Base-by-base conservation (phyloP, 306 rosid species). In the Fragaria iinumae region DNA sequence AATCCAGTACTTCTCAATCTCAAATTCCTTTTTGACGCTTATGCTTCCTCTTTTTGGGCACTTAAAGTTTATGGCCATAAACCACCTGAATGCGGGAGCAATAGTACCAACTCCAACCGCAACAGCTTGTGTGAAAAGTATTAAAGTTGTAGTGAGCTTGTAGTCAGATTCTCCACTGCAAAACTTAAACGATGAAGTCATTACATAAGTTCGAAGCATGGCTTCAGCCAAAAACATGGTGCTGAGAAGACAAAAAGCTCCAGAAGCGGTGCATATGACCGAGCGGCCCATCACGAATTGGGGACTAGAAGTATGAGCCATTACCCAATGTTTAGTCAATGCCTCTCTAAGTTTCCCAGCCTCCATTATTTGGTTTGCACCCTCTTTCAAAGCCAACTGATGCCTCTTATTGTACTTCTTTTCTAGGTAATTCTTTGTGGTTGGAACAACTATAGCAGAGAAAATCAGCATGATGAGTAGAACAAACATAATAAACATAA, bases 211-310 rank as follows among this genome's bases (percentile, higher is more conserved):
- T 57, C 91, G 74, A 77, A 90, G 59, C 65, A 94, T 76, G 55
- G 91, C 94, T 84, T 90, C 90, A 8, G 82, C 84, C 69, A 94
- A 85, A 16, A 84, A 76, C 69, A 81, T 3, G 18, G 95, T 86
- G 69, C 89, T 79, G 1, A 94, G 65, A 74, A 94, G 89, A 82
- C 98, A 88, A 43, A 91, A 82, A 10, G 90, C 94, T 39, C 98
- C 98, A 62, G 97, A 85, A 7, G 98, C 97, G 38, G 91, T 89
- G 79, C 96, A 90, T 0, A 89, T 88, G 11, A 85, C 95, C 12
- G 98, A 94, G 32, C 98, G 89, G 38, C 91, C 98, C 81, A 94
- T 71, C 71, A 94, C 89, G 82, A 91, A 94, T 63, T 94, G 98
- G 13, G 98, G 98, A 47, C 90, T 86, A 41, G 90, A 80, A 0